phyloP scores from a whole-genome alignment of 306 rosid species.

The Lathyrus tuberosus region DNA sequence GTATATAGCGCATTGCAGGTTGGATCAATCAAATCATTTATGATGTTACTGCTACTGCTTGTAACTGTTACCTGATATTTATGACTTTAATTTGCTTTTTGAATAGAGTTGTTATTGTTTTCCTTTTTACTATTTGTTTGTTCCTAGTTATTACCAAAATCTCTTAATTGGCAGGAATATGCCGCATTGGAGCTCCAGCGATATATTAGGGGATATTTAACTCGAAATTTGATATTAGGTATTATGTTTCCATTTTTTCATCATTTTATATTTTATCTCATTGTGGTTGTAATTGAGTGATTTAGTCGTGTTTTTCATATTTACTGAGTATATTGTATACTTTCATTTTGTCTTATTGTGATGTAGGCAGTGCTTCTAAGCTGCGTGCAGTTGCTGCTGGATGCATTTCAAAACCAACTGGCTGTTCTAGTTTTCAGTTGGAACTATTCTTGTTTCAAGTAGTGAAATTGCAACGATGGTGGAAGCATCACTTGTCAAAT shows the following conservation, averaged over 20 bases:
- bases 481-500: conserved; percentile 58
- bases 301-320: conserved; percentile 14
- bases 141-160: conserved; percentile 32
- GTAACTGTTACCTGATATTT: conserved; percentile 5
- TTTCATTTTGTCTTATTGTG: conserved; percentile 13
- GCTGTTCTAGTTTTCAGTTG: conserved; percentile 48
- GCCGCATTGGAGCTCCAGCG: conserved; percentile 67
- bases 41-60: conserved; percentile 17
- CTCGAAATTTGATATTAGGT: conserved; percentile 69
- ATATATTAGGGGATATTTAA: conserved; percentile 60
- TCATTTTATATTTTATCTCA: conserved; percentile 4
- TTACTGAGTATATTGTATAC: background rate
- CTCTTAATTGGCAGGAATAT: conserved; percentile 39
- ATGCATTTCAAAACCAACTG: conserved; percentile 40
- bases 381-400: conserved; percentile 36
- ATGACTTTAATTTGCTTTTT: conserved; percentile 16
- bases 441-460: conserved; percentile 53
- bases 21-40: conserved; percentile 2
- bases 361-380: conserved; percentile 52
- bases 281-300: conserved; percentile 14
- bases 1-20: conserved; percentile 5
- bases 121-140: background rate
- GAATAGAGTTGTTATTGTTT: background rate
- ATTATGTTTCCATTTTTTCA: background rate
- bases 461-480: conserved; percentile 83